Base-by-base conservation (phyloP, 768 basidiomycete species). In the Naganishia friedmannii region DNA sequence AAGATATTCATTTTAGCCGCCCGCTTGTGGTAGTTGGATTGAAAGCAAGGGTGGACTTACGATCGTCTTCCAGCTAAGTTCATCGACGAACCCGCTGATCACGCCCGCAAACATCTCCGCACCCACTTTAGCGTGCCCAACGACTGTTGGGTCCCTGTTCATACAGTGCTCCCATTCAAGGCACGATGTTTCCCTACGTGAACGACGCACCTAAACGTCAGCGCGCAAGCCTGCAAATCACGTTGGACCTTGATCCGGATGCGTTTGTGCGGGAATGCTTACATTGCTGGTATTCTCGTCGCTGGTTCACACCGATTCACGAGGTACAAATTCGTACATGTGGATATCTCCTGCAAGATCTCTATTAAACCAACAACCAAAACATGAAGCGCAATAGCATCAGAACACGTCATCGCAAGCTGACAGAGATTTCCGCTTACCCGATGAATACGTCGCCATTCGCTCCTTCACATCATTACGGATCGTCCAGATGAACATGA, bases 51-150 rank as follows among this genome's bases (percentile, higher is more conserved):
- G n/a, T n/a, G 19, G 17, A 29, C 90, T 81, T 72, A 92, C 95
- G 81, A 97, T 83, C 15, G 93, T 93, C 83, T 94, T 96, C 92
- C 93, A 97, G 79, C 90, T 93, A 82, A 99, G 94, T 58, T 90
- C 90, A 78, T 99, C 95, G 17, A 98, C 91, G 78, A 99, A 99
- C 0, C 92, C 88, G 79, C 97, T 96, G 73, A 97, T 88, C 53
- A 97, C 90, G 77, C 96, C 94, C 65, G 92, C 95, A 81, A 98
- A 89, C 69, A 96, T 87, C 84, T 97, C 93, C 69, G 94, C 93
- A 53, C 90, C 88, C 73, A 99, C 89, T 75, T 87, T 88, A 70
- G 93, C 91, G 69, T 92, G 90, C 0, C 92, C 92, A 51, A 94
- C 87, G 48, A 89, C 88, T 23, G 88, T 88, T 67, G 94, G 92